Evolutionary conservation across 202 grass and related monocot genomes (phyloP).

Genomic region (Eragrostis tef): DNA sequence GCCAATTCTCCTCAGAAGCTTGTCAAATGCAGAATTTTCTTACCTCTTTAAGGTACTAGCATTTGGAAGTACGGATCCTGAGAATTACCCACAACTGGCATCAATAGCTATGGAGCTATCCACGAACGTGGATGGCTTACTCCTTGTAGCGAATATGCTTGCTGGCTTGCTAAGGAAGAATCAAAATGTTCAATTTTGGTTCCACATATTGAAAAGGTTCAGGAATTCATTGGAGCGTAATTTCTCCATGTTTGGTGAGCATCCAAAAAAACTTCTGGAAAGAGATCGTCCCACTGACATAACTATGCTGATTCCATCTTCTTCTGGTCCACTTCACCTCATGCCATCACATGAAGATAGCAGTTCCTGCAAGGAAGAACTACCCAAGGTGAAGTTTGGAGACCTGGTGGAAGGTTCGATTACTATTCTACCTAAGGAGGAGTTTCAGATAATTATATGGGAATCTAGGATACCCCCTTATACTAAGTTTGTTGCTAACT

Average conservation of each 20-base stretch:
- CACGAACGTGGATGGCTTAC: not conserved
- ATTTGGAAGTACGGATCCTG: slow-evolving; percentile 28
- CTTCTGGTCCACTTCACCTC: not conserved
- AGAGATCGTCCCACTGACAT: not conserved
- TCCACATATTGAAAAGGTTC: not conserved
- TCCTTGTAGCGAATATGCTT: not conserved
- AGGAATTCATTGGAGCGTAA: not conserved
- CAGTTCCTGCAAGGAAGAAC: not conserved
- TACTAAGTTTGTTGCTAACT: not conserved
- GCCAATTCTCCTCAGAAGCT: not conserved
- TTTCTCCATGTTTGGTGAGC: not conserved
- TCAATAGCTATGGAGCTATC: slow-evolving; percentile 10
- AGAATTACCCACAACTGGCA: not conserved
- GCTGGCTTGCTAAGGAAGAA: slow-evolving; percentile 12
- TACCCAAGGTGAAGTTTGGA: not conserved
- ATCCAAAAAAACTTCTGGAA: slow-evolving; percentile 16
- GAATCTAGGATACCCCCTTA: not conserved
- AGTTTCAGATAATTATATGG: not conserved
- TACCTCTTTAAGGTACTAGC: slow-evolving; percentile 40
- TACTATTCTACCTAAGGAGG: not conserved
- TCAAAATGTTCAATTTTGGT: slow-evolving; percentile 16
- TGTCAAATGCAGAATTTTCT: slow-evolving; percentile 20
- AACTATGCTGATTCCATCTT: not conserved
- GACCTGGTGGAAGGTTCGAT: not conserved
- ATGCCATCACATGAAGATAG: not conserved